Base-by-base conservation (phyloP, 2,329 filamentous ascomycete species). In the Elsinoe necatrix region DNA sequence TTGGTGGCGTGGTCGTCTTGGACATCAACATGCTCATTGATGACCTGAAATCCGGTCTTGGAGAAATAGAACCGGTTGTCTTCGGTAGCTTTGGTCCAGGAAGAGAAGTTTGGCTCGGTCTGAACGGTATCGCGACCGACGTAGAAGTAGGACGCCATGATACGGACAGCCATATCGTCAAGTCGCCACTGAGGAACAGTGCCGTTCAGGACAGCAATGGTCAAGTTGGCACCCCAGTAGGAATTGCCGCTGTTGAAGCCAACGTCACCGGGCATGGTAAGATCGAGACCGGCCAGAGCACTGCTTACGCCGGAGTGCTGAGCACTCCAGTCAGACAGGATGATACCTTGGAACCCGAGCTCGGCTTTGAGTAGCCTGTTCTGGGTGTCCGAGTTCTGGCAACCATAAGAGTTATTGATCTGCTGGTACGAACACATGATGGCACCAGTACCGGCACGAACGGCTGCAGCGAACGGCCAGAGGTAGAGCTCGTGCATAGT, bases 91-190 rank as follows among this genome's bases (percentile, higher is more conserved):
- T 76, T 73, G 0, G 85, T 89, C 92, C 92, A 97, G 4, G 89
- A 89, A 64, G 86, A 85, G 72, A 96, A 95, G 77, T 91, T 97
- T 7, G 67, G 68, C 16, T 65, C 64, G 70, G 87, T 83, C 1
- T 77, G 77, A 21, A 77, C 72, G 41, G 68, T 68, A 57, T 81
- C 79, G 55, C 80, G 79, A 58, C 79, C 81, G 50, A 85, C 81
- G 63, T 80, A 80, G 69, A 82, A 85, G 68, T 80, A 85, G 2
- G 80, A 80, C 54, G 82, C 76, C 72, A 88, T 77, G 62, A 87
- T 95, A 64, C 93, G 84, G 71, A 89, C 86, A 4, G 83, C 88
- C 85, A 95, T 95, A 67, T 97, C 93, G 63, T 96, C 91, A 8
- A 97, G 69, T 52, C 92, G 63, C 80, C 87, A 95, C 63, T 87